A percentile compares a stretch with the other conserved stretches of the same genome.
Conservation (phyloP, 345 rosid species). For the Aquilaria sinensis region DNA sequence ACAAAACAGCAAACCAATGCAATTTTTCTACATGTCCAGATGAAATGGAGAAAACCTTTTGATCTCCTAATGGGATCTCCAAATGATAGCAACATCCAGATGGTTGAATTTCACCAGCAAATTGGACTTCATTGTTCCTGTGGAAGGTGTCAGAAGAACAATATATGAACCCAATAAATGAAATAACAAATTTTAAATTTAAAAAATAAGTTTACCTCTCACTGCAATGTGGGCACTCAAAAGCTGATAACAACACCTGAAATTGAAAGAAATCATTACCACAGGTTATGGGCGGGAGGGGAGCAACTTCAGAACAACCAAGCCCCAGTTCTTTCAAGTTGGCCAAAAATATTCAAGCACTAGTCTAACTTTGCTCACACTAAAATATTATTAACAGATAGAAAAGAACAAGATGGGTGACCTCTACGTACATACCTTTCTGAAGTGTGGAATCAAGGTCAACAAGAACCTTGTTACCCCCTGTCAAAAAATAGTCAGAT, state of each 20-base stretch:
- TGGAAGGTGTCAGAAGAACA: neutral
- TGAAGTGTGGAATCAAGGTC: slow-evolving; percentile 81
- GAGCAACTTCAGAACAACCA: no score
- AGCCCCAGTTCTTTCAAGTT: no score
- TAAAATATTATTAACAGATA: neutral
- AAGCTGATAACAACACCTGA: slow-evolving; percentile 84
- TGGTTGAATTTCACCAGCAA: slow-evolving; percentile 90
- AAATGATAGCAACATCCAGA: slow-evolving; percentile 60
- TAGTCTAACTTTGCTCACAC: no score
- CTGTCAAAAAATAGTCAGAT: slow-evolving; percentile 26
- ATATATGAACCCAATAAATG: neutral
- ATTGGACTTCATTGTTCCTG: slow-evolving; percentile 93
- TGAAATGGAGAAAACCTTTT: slow-evolving; percentile 30
- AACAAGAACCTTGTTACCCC: slow-evolving; percentile 66
- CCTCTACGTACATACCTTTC: slow-evolving; percentile 43
- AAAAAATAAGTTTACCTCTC: slow-evolving; percentile 53
- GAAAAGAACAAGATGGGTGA: neutral
- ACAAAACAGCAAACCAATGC: no score
- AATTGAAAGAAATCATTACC: slow-evolving; percentile 4
- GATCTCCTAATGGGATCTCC: slow-evolving; percentile 57
- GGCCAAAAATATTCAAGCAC: no score
- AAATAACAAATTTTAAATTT: neutral
- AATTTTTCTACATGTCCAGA: no score
- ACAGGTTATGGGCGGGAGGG: neutral
- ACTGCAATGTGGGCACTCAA: slow-evolving; percentile 84